Conservation (phyloP, 441 rosid genomes). For the Arabidopsis hybrid region DNA sequence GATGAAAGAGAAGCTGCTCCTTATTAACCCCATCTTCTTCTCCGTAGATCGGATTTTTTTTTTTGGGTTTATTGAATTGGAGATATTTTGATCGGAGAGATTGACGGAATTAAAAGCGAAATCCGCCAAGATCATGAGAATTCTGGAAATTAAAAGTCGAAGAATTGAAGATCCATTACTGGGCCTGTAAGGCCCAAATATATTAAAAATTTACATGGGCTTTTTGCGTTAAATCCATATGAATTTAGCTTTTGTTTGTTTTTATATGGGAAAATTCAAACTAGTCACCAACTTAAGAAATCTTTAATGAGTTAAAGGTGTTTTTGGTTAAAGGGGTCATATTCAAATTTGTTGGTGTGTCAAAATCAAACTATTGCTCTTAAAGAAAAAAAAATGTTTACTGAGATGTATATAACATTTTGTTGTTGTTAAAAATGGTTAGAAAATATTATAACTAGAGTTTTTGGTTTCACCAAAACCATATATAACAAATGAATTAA, state of each 20-base stretch:
- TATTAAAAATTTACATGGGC: background rate
- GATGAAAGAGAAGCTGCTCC: constrained; percentile 71
- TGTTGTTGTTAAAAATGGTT: too few species aligned
- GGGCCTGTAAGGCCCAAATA: background rate
- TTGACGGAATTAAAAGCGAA: background rate
- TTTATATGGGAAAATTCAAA: background rate
- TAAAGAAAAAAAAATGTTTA: too few species aligned
- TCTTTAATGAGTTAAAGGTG: background rate
- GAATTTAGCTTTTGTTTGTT: background rate
- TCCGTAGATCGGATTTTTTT: constrained; percentile 1
- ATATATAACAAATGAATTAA: background rate
- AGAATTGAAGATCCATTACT: background rate
- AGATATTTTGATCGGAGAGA: background rate
- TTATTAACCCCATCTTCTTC: constrained; percentile 72
- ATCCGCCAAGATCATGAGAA: background rate
- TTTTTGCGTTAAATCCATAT: background rate
- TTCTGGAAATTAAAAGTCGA: background rate
- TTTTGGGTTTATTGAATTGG: background rate
- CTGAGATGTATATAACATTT: too few species aligned
- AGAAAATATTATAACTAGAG: background rate
- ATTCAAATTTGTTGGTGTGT: constrained; percentile 24
- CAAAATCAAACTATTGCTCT: background rate
- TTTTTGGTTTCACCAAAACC: constrained; percentile 25
- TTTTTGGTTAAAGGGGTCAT: constrained; percentile 14
- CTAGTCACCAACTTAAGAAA: too few species aligned